A percentile compares a stretch with the other conserved stretches of the same genome.
These are phyloP conservation scores for Fusarium multiceps DNA, from an alignment of 2,329 filamentous ascomycete species.

Conservation along the genomic window DNA sequence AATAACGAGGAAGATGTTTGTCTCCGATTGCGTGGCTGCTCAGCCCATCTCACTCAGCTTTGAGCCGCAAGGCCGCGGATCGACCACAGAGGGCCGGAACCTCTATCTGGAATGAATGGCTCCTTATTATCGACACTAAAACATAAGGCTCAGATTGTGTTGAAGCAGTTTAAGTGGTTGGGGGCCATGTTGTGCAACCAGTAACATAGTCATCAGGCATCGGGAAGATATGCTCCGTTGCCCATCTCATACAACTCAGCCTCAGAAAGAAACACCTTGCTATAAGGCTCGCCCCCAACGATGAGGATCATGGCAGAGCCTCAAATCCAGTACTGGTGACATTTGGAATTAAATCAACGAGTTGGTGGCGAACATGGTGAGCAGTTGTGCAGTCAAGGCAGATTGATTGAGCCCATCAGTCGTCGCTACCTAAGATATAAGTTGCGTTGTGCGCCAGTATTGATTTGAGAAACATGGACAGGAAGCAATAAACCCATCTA, in stretches of 20 bases:
- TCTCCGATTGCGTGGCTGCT: background rate
- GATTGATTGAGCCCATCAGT: background rate
- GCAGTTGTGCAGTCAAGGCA: no score
- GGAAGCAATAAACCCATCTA: background rate
- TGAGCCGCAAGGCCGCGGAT: background rate
- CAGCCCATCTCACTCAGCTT: background rate
- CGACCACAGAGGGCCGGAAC: background rate
- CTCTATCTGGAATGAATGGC: accelerated
- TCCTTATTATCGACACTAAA: accelerated
- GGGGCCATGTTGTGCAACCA: background rate
- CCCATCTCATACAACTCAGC: background rate
- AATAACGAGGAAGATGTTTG: background rate
- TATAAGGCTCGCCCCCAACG: background rate
- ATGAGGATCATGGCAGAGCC: accelerated
- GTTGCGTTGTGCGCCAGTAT: accelerated
- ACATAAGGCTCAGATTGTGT: accelerated
- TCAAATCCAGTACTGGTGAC: accelerated
- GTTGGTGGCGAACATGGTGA: background rate
- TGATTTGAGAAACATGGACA: accelerated
- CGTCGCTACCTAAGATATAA: background rate
- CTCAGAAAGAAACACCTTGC: background rate
- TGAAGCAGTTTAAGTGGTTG: background rate
- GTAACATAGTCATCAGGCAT: background rate
- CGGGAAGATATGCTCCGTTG: background rate
- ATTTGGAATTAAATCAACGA: background rate